Percentiles rank a stretch among this genome's conserved stretches.
These are phyloP conservation scores for Pulicaria dysenterica DNA, from an alignment of 129 eudicot genomes.

Conservation along the genomic window DNA sequence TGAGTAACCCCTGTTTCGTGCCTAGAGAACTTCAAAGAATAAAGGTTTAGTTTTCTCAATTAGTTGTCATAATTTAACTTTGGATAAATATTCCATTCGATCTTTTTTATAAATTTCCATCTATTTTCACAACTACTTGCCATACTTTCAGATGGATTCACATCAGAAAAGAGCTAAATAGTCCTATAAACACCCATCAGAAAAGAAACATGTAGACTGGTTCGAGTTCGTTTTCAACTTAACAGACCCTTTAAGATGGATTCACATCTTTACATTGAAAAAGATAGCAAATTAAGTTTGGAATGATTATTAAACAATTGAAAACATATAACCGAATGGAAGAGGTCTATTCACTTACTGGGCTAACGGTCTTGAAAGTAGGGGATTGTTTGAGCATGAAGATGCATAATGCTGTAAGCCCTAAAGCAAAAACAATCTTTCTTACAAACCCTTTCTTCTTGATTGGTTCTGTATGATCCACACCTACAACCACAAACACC, in stretches of 20 bases:
- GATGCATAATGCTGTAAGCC: constrained; percentile 51
- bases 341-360: constrained; percentile 41
- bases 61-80: not conserved
- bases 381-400: constrained; percentile 64
- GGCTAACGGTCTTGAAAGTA: constrained; percentile 44
- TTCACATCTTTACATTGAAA: not conserved
- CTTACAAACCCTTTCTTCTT: constrained; percentile 52
- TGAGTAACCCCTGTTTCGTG: constrained; percentile 76
- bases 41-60: constrained; percentile 11
- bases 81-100: not conserved
- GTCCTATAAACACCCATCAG: not conserved
- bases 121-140: not conserved
- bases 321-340: not conserved
- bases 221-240: not conserved
- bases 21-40: constrained; percentile 55
- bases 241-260: not conserved
- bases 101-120: not conserved
- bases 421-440: constrained; percentile 54
- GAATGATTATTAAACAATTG: not conserved
- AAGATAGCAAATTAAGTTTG: not conserved
- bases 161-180: not conserved
- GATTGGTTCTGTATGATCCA: constrained; percentile 64
- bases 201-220: not conserved
- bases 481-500: constrained; percentile 41
- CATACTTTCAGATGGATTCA: too few relatives aligned